Evolutionary conservation across 2,329 filamentous ascomycete genomes (phyloP).

Genomic region (Pseudopithomyces chartarum): DNA sequence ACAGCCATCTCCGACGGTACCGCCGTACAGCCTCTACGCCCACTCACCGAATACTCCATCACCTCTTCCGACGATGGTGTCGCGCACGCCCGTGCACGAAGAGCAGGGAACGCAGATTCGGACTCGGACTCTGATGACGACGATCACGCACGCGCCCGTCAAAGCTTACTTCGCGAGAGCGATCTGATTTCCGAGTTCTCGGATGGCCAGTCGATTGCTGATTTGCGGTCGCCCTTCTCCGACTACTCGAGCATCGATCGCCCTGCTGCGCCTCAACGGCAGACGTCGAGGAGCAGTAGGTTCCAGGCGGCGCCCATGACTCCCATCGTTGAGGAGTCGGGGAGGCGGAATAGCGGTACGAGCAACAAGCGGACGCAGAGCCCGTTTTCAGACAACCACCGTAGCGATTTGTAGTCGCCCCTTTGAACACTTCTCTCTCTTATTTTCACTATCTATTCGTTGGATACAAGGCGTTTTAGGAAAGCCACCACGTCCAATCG

Average conservation of each 20-base stretch:
- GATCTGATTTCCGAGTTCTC: constrained; percentile 40
- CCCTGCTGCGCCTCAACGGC: constrained; percentile 32
- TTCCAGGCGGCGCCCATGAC: constrained; percentile 41
- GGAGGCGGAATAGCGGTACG: constrained; percentile 41
- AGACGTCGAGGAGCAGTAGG: constrained; percentile 34
- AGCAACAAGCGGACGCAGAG: constrained; percentile 36
- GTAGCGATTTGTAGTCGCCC: constrained; percentile 26
- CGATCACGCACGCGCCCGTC: constrained; percentile 39
- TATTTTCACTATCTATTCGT: constrained; percentile 3
- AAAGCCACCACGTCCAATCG: constrained; percentile 17
- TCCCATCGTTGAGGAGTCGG: constrained; percentile 54
- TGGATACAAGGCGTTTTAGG: constrained; percentile 12
- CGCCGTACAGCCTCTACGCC: constrained; percentile 28
- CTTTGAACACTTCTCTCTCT: not conserved
- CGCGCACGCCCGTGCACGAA: constrained; percentile 39
- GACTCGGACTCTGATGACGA: constrained; percentile 43
- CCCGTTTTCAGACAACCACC: constrained; percentile 42
- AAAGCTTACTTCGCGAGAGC: constrained; percentile 38
- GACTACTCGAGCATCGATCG: constrained; percentile 35
- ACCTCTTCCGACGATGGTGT: constrained; percentile 38
- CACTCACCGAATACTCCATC: constrained; percentile 38
- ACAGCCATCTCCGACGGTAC: constrained; percentile 23
- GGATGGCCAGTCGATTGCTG: constrained; percentile 35
- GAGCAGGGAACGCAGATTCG: constrained; percentile 28
- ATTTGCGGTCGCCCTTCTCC: constrained; percentile 42